These are phyloP conservation scores for Plenodomus lindquistii DNA, from an alignment of 2,329 filamentous ascomycete genomes.

Conservation along the genomic window DNA sequence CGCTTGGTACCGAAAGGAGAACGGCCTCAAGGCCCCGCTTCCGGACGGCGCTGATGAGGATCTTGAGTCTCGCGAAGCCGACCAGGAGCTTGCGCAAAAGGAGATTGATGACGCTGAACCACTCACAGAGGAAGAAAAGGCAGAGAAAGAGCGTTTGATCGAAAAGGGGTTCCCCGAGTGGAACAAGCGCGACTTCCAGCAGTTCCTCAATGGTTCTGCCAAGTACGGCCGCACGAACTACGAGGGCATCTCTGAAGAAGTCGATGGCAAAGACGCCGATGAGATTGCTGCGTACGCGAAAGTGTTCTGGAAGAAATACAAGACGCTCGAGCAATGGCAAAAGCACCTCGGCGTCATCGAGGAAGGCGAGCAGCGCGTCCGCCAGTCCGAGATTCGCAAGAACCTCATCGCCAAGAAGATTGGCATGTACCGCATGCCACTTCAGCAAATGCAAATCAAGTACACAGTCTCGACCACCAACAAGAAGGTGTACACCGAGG, in stretches of 20 bases:
- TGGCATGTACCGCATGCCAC: constrained; percentile 91
- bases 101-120: constrained; percentile 92
- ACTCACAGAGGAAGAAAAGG: constrained; percentile 85
- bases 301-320: constrained; percentile 95
- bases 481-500: constrained; percentile 99
- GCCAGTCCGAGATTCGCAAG: constrained; percentile 87
- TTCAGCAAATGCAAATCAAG: constrained; percentile 98
- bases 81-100: constrained; percentile 83
- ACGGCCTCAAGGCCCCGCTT: constrained; percentile 91
- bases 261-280: constrained; percentile 83
- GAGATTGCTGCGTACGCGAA: constrained; percentile 92
- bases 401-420: constrained; percentile 96
- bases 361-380: constrained; percentile 85
- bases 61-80: constrained; percentile 80
- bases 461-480: constrained; percentile 99
- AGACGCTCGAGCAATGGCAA: constrained; percentile 83
- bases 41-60: constrained; percentile 86
- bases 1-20: constrained; percentile 93
- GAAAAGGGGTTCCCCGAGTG: constrained; percentile 88
- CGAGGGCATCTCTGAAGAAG: constrained; percentile 80
- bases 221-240: constrained; percentile 89
- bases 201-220: constrained; percentile 93
- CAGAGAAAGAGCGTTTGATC: constrained; percentile 81
- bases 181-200: constrained; percentile 97
- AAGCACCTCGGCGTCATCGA: constrained; percentile 91